Percentiles rank a stretch among this genome's conserved stretches.
Evolutionary conservation across 2,329 filamentous ascomycete species (phyloP).

Genomic region (Talaromyces atroroseus): DNA sequence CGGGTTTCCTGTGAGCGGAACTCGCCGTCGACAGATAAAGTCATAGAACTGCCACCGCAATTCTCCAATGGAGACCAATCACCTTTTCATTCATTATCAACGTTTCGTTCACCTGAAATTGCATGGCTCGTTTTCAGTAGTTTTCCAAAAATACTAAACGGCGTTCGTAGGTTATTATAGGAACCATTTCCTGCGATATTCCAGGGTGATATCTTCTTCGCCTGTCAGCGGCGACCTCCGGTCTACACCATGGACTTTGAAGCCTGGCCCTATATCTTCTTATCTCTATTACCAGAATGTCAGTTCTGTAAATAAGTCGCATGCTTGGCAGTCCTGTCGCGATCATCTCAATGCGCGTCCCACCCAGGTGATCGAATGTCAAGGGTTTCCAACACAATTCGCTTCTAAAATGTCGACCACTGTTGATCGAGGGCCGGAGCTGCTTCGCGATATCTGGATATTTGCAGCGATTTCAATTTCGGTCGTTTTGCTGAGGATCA

Average conservation of each 20-base stretch:
- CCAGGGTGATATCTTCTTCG: background rate
- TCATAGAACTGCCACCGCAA: too few species aligned
- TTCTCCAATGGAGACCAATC: constrained; percentile 1
- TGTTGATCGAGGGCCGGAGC: constrained; percentile 10
- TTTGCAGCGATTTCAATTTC: constrained; percentile 18
- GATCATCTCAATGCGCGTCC: background rate
- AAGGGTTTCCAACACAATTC: background rate
- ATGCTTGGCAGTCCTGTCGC: background rate
- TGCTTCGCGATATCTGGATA: constrained; percentile 21
- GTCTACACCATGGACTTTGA: background rate
- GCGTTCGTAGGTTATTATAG: background rate
- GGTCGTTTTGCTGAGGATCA: constrained; percentile 16
- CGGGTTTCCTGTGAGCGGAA: background rate
- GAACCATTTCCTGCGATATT: background rate
- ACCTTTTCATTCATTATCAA: constrained; percentile 1
- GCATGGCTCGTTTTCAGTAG: background rate
- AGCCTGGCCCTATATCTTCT: background rate
- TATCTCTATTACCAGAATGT: background rate
- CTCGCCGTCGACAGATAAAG: constrained; percentile 1
- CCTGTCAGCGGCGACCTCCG: background rate
- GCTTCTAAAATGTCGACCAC: background rate
- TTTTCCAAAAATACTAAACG: background rate
- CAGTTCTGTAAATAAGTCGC: background rate
- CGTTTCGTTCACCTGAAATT: background rate
- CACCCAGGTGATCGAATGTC: background rate